Conservation (phyloP, 2,329 filamentous ascomycete genomes). For the Gyromitra esculenta region DNA sequence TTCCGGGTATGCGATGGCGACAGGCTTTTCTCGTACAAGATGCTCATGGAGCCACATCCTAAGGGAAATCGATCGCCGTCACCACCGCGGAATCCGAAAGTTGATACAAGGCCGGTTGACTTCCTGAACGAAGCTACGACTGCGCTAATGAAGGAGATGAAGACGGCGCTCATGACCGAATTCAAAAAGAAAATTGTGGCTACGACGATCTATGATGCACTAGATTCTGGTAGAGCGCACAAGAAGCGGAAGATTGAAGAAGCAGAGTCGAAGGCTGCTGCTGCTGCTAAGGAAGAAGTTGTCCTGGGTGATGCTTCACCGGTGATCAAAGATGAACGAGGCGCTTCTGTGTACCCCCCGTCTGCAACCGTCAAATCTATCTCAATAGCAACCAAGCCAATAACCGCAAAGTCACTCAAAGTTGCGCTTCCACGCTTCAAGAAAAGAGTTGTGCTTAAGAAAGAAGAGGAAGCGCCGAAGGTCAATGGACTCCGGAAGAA, state of each 20-base stretch:
- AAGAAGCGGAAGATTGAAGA: slow-evolving; percentile 84
- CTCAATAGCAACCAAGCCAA: slow-evolving; percentile 59
- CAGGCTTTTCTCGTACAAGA: slow-evolving; percentile 88
- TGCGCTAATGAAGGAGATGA: slow-evolving; percentile 80
- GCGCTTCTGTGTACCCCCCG: slow-evolving; percentile 29
- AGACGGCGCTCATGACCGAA: slow-evolving; percentile 86
- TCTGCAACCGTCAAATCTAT: slow-evolving; percentile 64
- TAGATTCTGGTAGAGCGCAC: slow-evolving; percentile 81
- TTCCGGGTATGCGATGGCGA: slow-evolving; percentile 80
- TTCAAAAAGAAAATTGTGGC: slow-evolving; percentile 87
- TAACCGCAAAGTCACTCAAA: slow-evolving; percentile 57
- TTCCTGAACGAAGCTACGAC: slow-evolving; percentile 86
- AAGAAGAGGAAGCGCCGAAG: slow-evolving; percentile 71
- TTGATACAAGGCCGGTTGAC: slow-evolving; percentile 91
- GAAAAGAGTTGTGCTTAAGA: slow-evolving; percentile 67
- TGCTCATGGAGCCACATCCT: slow-evolving; percentile 86
- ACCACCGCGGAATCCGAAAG: slow-evolving; percentile 76
- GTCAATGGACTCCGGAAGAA: slow-evolving; percentile 68
- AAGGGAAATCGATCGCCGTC: slow-evolving; percentile 75
- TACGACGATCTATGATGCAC: slow-evolving; percentile 79
- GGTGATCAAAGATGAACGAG: slow-evolving; percentile 38
- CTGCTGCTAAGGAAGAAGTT: slow-evolving; percentile 37
- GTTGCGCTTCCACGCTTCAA: slow-evolving; percentile 77
- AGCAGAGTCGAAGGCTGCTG: slow-evolving; percentile 69
- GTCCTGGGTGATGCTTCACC: slow-evolving; percentile 22